A percentile compares a stretch with the other conserved stretches of the same genome.
phyloP scores from a whole-genome alignment of 202 grass and related monocot species.

The Tripidium arundinaceum region DNA sequence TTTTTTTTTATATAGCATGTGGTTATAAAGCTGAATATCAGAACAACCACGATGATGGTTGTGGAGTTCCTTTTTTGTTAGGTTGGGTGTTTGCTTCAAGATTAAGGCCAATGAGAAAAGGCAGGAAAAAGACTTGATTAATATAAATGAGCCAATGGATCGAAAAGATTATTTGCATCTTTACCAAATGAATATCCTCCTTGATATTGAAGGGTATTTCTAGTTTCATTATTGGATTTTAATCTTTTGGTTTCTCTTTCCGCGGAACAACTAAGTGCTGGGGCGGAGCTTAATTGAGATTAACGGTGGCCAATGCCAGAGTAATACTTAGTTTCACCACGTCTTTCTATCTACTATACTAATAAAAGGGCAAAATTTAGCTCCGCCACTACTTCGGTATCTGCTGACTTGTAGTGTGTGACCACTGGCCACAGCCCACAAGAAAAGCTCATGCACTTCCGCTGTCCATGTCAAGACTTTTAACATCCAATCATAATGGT shows the following conservation, averaged over 20 bases:
- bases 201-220: background rate
- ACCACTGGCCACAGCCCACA: background rate
- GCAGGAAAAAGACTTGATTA: constrained; percentile 30
- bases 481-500: background rate
- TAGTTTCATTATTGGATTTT: background rate
- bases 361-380: background rate
- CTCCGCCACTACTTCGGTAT: background rate
- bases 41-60: constrained; percentile 20
- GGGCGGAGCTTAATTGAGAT: background rate
- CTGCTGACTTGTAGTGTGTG: background rate
- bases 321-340: background rate
- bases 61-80: constrained; percentile 30
- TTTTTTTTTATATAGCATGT: constrained; percentile 5
- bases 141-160: background rate
- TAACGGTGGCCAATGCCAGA: background rate
- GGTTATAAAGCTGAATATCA: constrained; percentile 26
- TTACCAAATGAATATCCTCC: background rate
- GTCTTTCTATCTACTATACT: background rate
- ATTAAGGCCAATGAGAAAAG: constrained; percentile 39
- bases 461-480: background rate
- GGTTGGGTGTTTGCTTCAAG: constrained; percentile 46
- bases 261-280: background rate
- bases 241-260: background rate
- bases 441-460: too few species aligned
- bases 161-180: background rate